Conservation (phyloP, 306 rosid genomes). For the Inga laurina region DNA sequence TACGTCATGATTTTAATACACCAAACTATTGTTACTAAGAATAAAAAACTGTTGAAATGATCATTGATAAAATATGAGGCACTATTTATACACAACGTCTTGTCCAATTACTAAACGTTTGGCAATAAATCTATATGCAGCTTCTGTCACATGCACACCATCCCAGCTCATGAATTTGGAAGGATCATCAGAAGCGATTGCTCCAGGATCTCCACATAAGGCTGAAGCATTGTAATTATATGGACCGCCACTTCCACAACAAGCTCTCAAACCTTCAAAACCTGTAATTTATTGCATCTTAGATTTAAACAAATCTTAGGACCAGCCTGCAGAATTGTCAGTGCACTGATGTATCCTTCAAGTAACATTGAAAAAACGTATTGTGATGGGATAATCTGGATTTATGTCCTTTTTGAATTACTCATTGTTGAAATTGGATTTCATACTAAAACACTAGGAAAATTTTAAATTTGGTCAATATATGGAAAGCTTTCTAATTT, state of each 20-base stretch:
- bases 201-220: background rate
- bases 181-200: slow-evolving; percentile 31
- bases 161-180: slow-evolving; percentile 41
- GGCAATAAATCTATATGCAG: slow-evolving; percentile 49
- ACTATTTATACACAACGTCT: background rate
- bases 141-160: slow-evolving; percentile 55
- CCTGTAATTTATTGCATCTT: background rate
- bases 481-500: background rate
- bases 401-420: background rate
- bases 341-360: background rate
- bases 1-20: too few species aligned
- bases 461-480: background rate
- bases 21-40: too few species aligned
- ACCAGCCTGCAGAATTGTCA: background rate
- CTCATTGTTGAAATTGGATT: background rate
- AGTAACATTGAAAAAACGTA: too few species aligned
- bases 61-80: too few species aligned
- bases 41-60: too few species aligned
- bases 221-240: slow-evolving; percentile 15
- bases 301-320: background rate
- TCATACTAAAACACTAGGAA: background rate
- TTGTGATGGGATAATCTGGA: background rate
- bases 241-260: slow-evolving; percentile 19
- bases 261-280: background rate
- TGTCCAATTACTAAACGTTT: slow-evolving; percentile 9